Evolutionary conservation across 2,329 filamentous ascomycete genomes (phyloP), one percentile per base, ranked within the genome.

Genomic region (Alternaria rosae): DNA sequence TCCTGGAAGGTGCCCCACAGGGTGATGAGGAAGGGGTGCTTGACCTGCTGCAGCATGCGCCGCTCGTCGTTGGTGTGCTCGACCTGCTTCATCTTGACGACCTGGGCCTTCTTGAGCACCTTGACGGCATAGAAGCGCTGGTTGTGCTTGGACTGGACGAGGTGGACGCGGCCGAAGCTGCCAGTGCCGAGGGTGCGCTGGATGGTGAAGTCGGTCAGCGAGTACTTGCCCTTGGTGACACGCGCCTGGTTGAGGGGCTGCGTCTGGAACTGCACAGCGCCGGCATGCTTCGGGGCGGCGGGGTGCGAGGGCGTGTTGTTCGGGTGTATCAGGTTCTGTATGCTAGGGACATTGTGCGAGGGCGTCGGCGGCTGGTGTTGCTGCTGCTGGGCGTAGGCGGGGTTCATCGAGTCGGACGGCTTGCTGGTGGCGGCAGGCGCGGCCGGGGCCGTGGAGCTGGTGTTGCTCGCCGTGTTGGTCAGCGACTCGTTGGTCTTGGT

Each of bases 81-180:
- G 63, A 99, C 93, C 82, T 99, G 95, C 87, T 99, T 99, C 95
- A 99, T 98, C 85, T 97, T 97, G 80, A 99, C 93, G 57, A 99
- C 94, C 82, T 99, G 95, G 51, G 90, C 90, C 86, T 99, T 99
- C 81, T 99, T 99, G 81, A 99, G 84, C 69, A 99, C 95, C 84
- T 99, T 99, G 82, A 99, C 91, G 47, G 95, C 95, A 82, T 99
- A 99, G 85, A 94, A 99, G 65, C 95, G 90, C 82, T 97, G 92
- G 81, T 99, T 99, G 83, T 99, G 95, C 81, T 94, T 95, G 69
- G 94, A 97, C 82, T 98, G 95, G 55, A 98, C 95, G 63, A 99
- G 85, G 78, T 99, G 95, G 45, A 99, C 95, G 70, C 95, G 88
- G 47, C 95, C 95, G 81, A 99, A 99, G 80, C 94, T 97, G 76